phyloP scores from a whole-genome alignment of 139 green algal genomes.

The Micractinium conductrix region DNA sequence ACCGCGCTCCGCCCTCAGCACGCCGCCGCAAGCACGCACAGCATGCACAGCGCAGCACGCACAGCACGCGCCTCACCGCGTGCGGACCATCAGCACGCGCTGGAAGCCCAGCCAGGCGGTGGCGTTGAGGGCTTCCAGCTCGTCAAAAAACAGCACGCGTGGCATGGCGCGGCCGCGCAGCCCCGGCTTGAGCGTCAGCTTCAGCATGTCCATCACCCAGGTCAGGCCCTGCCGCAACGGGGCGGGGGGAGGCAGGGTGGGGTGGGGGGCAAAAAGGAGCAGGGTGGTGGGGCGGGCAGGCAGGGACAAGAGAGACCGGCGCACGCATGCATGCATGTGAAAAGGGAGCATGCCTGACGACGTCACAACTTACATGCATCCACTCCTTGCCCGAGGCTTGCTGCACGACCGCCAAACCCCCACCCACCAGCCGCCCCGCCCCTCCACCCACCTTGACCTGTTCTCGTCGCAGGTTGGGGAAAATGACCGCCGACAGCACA shows the following conservation, averaged over 20 bases:
- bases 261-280: too few relatives aligned
- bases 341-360: too few relatives aligned
- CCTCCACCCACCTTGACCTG: slow-evolving; percentile 12
- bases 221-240: slow-evolving; percentile 13
- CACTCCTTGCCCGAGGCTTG: too few relatives aligned
- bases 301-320: too few relatives aligned
- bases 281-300: too few relatives aligned
- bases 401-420: too few relatives aligned
- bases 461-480: slow-evolving; percentile 43
- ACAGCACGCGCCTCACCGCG: slow-evolving; percentile 48
- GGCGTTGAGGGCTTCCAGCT: slow-evolving; percentile 55
- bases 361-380: too few relatives aligned
- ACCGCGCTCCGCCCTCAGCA: too few relatives aligned
- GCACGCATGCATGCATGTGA: too few relatives aligned
- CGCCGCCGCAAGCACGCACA: background rate
- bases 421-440: background rate
- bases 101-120: slow-evolving; percentile 78
- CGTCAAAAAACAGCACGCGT: slow-evolving; percentile 63
- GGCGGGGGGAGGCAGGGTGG: too few relatives aligned
- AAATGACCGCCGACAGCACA: slow-evolving; percentile 18
- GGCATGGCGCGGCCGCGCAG: slow-evolving; percentile 43
- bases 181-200: slow-evolving; percentile 51
- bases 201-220: slow-evolving; percentile 73
- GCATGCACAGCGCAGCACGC: background rate
- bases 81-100: slow-evolving; percentile 65